Base-by-base conservation (phyloP, 768 basidiomycete species). In the Mycena maculata region DNA sequence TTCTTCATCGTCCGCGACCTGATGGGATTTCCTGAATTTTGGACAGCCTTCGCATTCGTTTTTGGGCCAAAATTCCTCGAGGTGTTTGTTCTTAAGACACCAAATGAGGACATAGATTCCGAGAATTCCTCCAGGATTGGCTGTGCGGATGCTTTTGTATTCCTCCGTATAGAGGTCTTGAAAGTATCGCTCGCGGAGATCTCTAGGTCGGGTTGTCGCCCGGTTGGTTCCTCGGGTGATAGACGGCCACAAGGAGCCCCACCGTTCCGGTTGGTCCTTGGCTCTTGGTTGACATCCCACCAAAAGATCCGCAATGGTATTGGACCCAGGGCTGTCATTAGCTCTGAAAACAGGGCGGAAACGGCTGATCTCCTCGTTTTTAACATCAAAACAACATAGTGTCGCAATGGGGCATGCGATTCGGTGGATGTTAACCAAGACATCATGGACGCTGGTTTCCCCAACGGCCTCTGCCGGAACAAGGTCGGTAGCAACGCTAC, bases 71-170 rank as follows among this genome's bases (percentile, higher is more conserved):
- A 66, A 39, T 0, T 20, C 47, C 8, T 16, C 4, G 30, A 66
- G 42, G 38, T 59, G 20, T 10, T 27, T 39, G 18, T 54, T 54
- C 15, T 48, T 10, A 18, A 66, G 50, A n/a, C 58, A 66, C 57
- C 57, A 66, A 0, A 60, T 12, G 15, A 66, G 38, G 27, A 66
- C 7, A 31, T 55, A 66, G 10, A 60, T 56, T 0, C 65, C 65
- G 2, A 66, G 52, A 0, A 66, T 39, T 2, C 27, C n/a, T 12
- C 58, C 52, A 1, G 65, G 58, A 31, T 30, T 33, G 16, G 41
- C 57, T 18, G 57, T 4, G 13, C 49, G 44, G 20, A 66, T 66
- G 52, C 47, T 60, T 42, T 66, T 66, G 65, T 60, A 54, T 60
- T 66, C 58, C 52, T 66, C 65, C 3, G 65, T 66, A 25, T 54